Conservation (phyloP, 768 basidiomycete species). For the Termitomyces sp. region DNA sequence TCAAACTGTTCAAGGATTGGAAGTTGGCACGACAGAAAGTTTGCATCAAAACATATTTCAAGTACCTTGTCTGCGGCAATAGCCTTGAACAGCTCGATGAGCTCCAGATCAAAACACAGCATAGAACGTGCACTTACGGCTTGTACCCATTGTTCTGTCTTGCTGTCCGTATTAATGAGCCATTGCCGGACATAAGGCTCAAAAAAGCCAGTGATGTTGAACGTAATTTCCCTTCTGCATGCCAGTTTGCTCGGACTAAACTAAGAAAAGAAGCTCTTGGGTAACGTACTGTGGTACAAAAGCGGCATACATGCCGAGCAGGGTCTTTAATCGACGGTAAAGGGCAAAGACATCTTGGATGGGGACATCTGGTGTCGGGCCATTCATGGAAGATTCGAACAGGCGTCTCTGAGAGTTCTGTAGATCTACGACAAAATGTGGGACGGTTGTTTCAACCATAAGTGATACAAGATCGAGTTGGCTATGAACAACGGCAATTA, state of each 20-base stretch:
- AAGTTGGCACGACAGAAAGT: slow-evolving; percentile 1
- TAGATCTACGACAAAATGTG: slow-evolving; percentile 61
- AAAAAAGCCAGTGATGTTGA: slow-evolving; percentile 75
- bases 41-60: not conserved
- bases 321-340: slow-evolving; percentile 69
- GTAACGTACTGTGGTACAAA: slow-evolving; percentile 70
- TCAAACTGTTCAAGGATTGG: slow-evolving; percentile 46
- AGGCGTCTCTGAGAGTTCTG: slow-evolving; percentile 66
- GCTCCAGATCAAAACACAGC: not conserved
- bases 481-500: slow-evolving; percentile 25
- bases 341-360: slow-evolving; percentile 88
- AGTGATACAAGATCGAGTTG: slow-evolving; percentile 73
- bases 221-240: slow-evolving; percentile 48
- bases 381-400: slow-evolving; percentile 80
- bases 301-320: slow-evolving; percentile 75
- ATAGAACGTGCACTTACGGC: slow-evolving; percentile 50
- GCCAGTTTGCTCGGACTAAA: slow-evolving; percentile 3
- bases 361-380: slow-evolving; percentile 80
- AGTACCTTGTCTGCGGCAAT: slow-evolving; percentile 62
- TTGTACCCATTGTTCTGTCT: slow-evolving; percentile 93
- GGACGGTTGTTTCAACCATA: slow-evolving; percentile 61
- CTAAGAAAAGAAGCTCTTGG: not conserved
- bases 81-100: slow-evolving; percentile 34
- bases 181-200: slow-evolving; percentile 85
- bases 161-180: slow-evolving; percentile 82